Base-by-base conservation (phyloP, 352 stramenopile genomes). In the Phytophthora nicotianae region DNA sequence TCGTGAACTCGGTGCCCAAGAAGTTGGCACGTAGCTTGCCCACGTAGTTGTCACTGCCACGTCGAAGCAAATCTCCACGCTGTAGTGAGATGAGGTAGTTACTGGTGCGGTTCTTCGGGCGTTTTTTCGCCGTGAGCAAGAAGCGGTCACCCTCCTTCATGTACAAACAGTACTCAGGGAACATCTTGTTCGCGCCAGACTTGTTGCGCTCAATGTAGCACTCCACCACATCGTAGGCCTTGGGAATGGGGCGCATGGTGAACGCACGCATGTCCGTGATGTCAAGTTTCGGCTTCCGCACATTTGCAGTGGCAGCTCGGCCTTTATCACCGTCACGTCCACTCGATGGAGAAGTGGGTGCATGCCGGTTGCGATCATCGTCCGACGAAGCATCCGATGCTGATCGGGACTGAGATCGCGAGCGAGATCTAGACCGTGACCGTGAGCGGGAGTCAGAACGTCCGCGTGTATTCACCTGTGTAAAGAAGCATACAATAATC, bases 11-110 rank as follows among this genome's bases (percentile, higher is more conserved):
- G 1, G 97, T 99, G n/a, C 96, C 97, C 19, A 98, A 73, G 64
- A 99, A 99, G 76, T 99, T 99, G 14, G 92, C 83, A 21, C 97
- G 82, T 17, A 99, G 62, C 62, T 99, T 99, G 17, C 97, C 97
- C 26, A 99, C 54, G 65, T 97, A 99, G 65, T 98, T 98, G 11
- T 90, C 74, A 41, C 89, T 93, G 20, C 86, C 92, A 24, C 90
- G 82, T 46, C 93, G 84, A 49, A 94, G 85, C 46, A 98, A 77
- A 62, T 99, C 97, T 13, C 93, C 94, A 27, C 90, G 82, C 61
- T 97, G 89, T 77, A 96, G 92, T 7, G 88, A 98, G 45, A 99
- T 89, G 23, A 98, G 71, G 77, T 99, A 99, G 68, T 99, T 99
- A 59, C 89, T 98, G 23, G 96, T 99, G 67, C 93, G 96, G 71